These are phyloP conservation scores for Talaromyces amestolkiae DNA, from an alignment of 2,329 filamentous ascomycete genomes.

Conservation along the genomic window DNA sequence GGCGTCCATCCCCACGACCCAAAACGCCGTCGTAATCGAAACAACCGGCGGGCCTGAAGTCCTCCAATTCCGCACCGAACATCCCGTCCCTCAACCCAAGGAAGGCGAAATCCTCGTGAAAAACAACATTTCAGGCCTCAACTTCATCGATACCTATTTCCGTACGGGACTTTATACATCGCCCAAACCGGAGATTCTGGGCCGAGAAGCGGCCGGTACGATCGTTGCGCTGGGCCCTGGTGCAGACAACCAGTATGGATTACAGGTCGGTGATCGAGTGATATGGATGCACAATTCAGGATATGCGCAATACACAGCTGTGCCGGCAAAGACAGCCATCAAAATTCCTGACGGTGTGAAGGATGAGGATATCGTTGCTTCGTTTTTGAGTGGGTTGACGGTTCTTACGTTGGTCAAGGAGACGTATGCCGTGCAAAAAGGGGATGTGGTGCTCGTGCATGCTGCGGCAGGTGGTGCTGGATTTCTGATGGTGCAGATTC, in stretches of 20 bases:
- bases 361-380: constrained; percentile 64
- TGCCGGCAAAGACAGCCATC: constrained; percentile 54
- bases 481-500: constrained; percentile 70
- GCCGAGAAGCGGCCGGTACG: constrained; percentile 73
- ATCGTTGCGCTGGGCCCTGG: constrained; percentile 62
- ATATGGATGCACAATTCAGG: constrained; percentile 61
- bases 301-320: constrained; percentile 61
- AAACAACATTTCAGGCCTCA: constrained; percentile 77
- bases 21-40: constrained; percentile 71
- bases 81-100: constrained; percentile 66
- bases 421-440: constrained; percentile 66
- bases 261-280: constrained; percentile 67
- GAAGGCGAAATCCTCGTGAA: constrained; percentile 75
- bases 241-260: constrained; percentile 45
- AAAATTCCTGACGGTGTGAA: constrained; percentile 63
- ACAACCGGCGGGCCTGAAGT: constrained; percentile 71
- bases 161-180: constrained; percentile 78
- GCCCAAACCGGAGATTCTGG: constrained; percentile 69
- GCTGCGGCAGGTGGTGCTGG: constrained; percentile 83
- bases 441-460: constrained; percentile 80
- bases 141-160: constrained; percentile 92
- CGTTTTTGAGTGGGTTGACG: constrained; percentile 77
- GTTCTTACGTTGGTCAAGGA: constrained; percentile 77
- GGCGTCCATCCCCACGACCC: constrained; percentile 56
- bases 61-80: constrained; percentile 66